phyloP scores from a whole-genome alignment of 2,329 filamentous ascomycete species.

The Fusarium tricinctum region DNA sequence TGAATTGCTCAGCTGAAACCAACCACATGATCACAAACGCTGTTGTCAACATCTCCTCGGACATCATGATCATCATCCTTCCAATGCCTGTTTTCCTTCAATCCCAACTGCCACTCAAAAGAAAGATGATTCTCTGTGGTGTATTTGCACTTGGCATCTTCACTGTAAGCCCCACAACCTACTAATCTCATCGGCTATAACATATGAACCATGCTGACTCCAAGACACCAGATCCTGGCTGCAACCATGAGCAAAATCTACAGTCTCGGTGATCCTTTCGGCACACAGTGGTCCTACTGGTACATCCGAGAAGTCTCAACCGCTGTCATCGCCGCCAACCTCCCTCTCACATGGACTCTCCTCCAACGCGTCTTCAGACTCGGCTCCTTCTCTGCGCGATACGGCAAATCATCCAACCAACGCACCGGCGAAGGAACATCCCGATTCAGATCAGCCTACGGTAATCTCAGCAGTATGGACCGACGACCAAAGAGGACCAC shows the following conservation, averaged over 20 bases:
- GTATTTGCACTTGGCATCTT: slow-evolving; percentile 62
- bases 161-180: slow-evolving; percentile 51
- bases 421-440: slow-evolving; percentile 45
- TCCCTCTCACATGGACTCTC: slow-evolving; percentile 60
- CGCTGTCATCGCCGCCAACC: slow-evolving; percentile 60
- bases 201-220: fast-evolving
- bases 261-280: slow-evolving; percentile 58
- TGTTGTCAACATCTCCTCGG: slow-evolving; percentile 70
- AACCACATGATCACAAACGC: slow-evolving; percentile 71
- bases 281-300: slow-evolving; percentile 59
- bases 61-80: slow-evolving; percentile 69
- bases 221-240: slow-evolving; percentile 35
- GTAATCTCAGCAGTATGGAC: slow-evolving; percentile 46
- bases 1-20: slow-evolving; percentile 64
- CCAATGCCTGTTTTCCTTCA: slow-evolving; percentile 66
- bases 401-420: slow-evolving; percentile 46
- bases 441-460: slow-evolving; percentile 43
- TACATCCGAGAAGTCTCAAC: slow-evolving; percentile 63
- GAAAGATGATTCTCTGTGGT: slow-evolving; percentile 65
- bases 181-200: fast-evolving
- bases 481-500: slow-evolving; percentile 16
- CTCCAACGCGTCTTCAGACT: slow-evolving; percentile 56
- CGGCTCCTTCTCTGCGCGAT: slow-evolving; percentile 47
- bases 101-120: slow-evolving; percentile 62
- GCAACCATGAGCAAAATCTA: slow-evolving; percentile 57